These are phyloP conservation scores for Mortierella claussenii DNA, from an alignment of 192 early-diverging fungal species.

Conservation along the genomic window DNA sequence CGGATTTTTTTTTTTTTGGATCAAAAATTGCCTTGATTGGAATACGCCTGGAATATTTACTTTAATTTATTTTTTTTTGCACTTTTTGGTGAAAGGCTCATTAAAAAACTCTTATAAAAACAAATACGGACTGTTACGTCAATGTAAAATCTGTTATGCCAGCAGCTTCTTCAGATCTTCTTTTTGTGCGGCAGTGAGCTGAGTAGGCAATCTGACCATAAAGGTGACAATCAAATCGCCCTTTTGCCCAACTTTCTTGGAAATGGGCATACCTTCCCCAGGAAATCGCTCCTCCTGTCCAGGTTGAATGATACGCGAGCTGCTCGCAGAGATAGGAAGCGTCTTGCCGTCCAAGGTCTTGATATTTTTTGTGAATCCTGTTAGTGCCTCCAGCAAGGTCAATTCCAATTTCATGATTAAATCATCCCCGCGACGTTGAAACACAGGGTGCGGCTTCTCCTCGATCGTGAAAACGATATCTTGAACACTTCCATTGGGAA, in stretches of 20 bases:
- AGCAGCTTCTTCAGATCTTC: constrained; percentile 64
- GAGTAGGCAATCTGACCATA: constrained; percentile 82
- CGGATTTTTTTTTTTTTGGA: no score
- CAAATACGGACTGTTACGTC: no score
- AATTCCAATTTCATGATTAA: constrained; percentile 72
- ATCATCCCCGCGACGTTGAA: constrained; percentile 89
- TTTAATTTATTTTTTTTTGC: no score
- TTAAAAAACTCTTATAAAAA: no score
- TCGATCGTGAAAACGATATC: constrained; percentile 95
- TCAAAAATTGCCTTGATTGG: no score
- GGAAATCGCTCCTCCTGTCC: constrained; percentile 78
- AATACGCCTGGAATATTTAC: no score
- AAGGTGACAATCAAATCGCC: constrained; percentile 89
- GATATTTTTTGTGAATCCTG: constrained; percentile 82
- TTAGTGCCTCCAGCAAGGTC: constrained; percentile 80
- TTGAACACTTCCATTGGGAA: constrained; percentile 79
- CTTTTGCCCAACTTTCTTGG: constrained; percentile 79
- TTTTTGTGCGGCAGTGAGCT: constrained; percentile 77
- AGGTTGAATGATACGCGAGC: constrained; percentile 65
- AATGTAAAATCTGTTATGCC: no score
- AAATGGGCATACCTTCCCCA: constrained; percentile 92
- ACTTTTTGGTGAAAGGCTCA: no score
- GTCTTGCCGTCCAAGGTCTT: constrained; percentile 82
- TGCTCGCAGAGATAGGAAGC: constrained; percentile 70
- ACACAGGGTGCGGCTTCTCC: constrained; percentile 88